Evolutionary conservation across 768 basidiomycete species (phyloP).

Genomic region (Boletus tylopilopsis): DNA sequence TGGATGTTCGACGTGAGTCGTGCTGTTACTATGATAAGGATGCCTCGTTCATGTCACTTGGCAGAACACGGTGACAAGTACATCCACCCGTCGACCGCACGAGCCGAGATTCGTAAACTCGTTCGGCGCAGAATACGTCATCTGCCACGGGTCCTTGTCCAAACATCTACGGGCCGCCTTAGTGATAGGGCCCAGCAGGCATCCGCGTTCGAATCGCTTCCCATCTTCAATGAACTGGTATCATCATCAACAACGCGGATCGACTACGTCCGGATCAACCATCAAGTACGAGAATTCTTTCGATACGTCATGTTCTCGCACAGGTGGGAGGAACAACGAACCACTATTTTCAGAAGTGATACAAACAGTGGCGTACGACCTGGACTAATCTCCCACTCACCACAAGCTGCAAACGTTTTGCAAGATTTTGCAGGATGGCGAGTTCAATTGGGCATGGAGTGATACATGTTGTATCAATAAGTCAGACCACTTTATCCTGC

Average conservation of each 20-base stretch:
- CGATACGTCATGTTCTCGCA: constrained; percentile 2
- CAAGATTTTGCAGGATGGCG: neutral
- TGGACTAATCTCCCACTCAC: neutral
- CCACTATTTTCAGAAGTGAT: neutral
- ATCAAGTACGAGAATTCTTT: neutral
- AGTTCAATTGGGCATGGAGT: neutral
- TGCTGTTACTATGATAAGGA: too few species aligned
- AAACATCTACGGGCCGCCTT: neutral
- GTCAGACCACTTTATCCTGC: neutral
- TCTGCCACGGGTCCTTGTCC: neutral
- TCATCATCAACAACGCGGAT: neutral
- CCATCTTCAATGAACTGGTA: neutral
- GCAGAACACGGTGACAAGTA: neutral
- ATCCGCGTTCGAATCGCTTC: neutral
- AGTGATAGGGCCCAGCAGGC: neutral
- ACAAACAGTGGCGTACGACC: neutral
- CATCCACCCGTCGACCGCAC: neutral
- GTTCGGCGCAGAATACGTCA: neutral
- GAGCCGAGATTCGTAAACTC: neutral
- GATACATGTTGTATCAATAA: neutral
- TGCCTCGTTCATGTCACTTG: neutral
- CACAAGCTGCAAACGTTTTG: neutral
- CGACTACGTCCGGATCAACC: constrained; percentile 1
- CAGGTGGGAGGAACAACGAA: neutral
- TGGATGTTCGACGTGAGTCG: neutral